These are phyloP conservation scores for Microdochium nivale DNA, from an alignment of 2,329 filamentous ascomycete species.

Conservation along the genomic window DNA sequence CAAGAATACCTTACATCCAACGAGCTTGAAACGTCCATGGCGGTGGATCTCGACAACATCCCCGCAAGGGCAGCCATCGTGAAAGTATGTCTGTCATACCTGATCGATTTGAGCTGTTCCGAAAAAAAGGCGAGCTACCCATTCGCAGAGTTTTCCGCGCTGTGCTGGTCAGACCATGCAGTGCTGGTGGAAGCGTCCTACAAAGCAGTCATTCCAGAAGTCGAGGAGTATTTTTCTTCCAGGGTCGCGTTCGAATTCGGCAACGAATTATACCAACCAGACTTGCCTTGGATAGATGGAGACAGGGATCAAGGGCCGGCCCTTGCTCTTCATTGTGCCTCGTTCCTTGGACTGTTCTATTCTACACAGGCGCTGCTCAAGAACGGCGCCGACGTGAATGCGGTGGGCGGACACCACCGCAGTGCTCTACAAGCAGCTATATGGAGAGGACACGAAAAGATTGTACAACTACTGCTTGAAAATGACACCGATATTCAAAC, in stretches of 20 bases:
- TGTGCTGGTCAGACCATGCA: conserved; percentile 11
- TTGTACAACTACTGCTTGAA: conserved; percentile 5
- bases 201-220: neutral
- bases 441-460: conserved; percentile 3
- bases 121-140: conserved; percentile 3
- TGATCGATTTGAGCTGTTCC: conserved; percentile 10
- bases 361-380: conserved; percentile 10
- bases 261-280: neutral
- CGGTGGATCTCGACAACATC: conserved; percentile 3
- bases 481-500: no score
- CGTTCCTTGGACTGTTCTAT: conserved; percentile 6
- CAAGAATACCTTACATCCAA: conserved; percentile 19
- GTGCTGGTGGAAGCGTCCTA: conserved; percentile 5
- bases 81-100: conserved; percentile 14
- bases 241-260: neutral
- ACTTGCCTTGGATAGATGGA: neutral
- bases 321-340: conserved; percentile 9
- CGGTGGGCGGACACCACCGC: conserved; percentile 1
- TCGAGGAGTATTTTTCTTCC: conserved; percentile 2
- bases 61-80: conserved; percentile 9
- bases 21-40: conserved; percentile 5
- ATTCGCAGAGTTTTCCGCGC: conserved; percentile 12
- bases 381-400: conserved; percentile 8
- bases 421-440: conserved; percentile 10
- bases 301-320: neutral